Base-by-base conservation (phyloP, 768 basidiomycete genomes). In the Leucocoprinus birnbaumii region DNA sequence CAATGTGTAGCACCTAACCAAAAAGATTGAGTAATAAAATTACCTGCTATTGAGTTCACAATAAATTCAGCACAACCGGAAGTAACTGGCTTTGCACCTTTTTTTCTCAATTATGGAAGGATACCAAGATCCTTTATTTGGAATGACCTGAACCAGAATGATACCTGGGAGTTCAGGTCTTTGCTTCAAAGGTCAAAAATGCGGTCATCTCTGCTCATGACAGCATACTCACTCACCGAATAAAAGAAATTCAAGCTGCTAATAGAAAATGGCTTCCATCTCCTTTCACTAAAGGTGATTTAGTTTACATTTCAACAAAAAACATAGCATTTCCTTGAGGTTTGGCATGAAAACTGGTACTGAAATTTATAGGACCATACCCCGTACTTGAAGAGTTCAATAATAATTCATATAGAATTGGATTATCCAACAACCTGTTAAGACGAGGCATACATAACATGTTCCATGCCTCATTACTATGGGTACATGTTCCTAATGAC, bases 121-220 rank as follows among this genome's bases (percentile, higher is more conserved):
- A 56, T 62, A 55, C 67, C 65, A 13, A 24, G 63, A 1, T 50
- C 61, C 0, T 57, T 65, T 24, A 62, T 66, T 21, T 68, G 64
- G 63, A 47, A 62, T 7, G 6, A 22, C 1, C 10, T 24, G 24
- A 13, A 7, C 2, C 2, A 2, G 16, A 40, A 1, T 58, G 63
- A 21, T 68, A 54, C 40, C 64, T 65, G 3, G 58, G 31, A 0
- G 63, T 68, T 11, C 45, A 60, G 0, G 45, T 18, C 0, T 68
- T 66, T 47, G 64, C 64, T 2, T 19, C 18, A 18, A 42, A 56
- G 18, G 31, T 58, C 10, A 66, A 65, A 48, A 13, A 44, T 2
- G 68, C 71, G 14, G 44, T 73, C 0, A 61, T 66, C 40, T 49
- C 62, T 16, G 73, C 73, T 0, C 70, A 71, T 50, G 72, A 76